Evolutionary conservation across 2,329 filamentous ascomycete species (phyloP), one percentile per base, ranked within the genome.

Genomic region (Ophiocordyceps camponoti-floridani): DNA sequence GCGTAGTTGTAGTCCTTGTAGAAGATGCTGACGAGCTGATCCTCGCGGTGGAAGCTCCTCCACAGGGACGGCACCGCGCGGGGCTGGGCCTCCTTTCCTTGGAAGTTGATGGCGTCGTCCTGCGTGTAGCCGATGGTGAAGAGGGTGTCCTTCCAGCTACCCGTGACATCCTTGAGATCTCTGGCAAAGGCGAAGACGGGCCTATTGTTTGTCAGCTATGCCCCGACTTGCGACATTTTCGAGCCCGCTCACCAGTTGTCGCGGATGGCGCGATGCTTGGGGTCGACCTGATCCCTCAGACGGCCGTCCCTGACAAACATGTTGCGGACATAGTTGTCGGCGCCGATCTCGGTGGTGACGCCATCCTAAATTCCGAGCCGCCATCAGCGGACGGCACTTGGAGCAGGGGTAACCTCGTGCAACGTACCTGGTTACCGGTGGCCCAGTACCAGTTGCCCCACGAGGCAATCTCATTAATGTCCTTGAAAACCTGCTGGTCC

Each of bases 381-480:
- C n/a, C 0, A 19, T 42, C 23, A 46, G 40, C 12, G 16, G 9
- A 14, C 10, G 11, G 6, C 19, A 9, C 19, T 23, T 11, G 14
- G 19, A 31, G 16, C 19, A 0, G 41, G 12, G 14, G 8, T 4
- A 7, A 40, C 11, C 4, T 16, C 19, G n/a, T 7, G 31, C 5
- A n/a, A 16, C 48, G 44, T 43, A 48, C 55, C 13, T 68, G 57
- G 44, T 70, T 66, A 26, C 77, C 73, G 4, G 75, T 86, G 12
- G 81, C 78, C 58, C 87, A 86, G 59, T 84, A 79, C 63, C 88
- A 74, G 43, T 74, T 78, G 2, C 86, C 86, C 86, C 86, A 94
- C 63, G 86, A 81, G 0, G 84, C 73, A 51, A 81, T 78, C 53
- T 93, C 80, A 38, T 63, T 63, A 12, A 65, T 64, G 56, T 94